These are phyloP conservation scores for Poterioochromonas sp. DNA, from an alignment of 352 stramenopile genomes.

Conservation along the genomic window DNA sequence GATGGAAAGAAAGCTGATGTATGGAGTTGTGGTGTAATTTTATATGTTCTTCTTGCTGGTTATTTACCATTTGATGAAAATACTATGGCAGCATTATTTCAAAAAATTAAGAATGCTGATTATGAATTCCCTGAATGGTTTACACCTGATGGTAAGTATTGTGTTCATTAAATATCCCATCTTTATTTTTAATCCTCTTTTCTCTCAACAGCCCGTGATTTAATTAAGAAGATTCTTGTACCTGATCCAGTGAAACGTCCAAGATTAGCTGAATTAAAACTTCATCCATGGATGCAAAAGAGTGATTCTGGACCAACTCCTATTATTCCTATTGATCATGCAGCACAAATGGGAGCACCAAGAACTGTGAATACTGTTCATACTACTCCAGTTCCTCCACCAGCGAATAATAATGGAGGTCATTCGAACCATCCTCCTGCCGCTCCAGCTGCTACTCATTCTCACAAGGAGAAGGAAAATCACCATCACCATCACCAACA, in stretches of 20 bases:
- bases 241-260: constrained; percentile 74
- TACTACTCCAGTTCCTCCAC: background rate
- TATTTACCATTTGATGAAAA: constrained; percentile 88
- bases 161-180: background rate
- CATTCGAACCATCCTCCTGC: background rate
- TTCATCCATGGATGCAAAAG: constrained; percentile 67
- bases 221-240: constrained; percentile 82
- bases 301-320: background rate
- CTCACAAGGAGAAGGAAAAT: too few species aligned
- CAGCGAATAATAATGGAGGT: too few species aligned
- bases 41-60: constrained; percentile 84
- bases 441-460: background rate
- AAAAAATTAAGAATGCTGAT: constrained; percentile 89
- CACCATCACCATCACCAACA: too few species aligned
- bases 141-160: constrained; percentile 32
- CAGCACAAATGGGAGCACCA: background rate
- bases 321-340: background rate
- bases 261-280: constrained; percentile 71
- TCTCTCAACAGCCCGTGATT: constrained; percentile 64
- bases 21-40: constrained; percentile 96
- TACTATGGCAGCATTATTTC: constrained; percentile 87
- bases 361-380: background rate
- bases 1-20: constrained; percentile 78
- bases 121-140: constrained; percentile 77
- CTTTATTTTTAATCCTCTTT: constrained; percentile 60